Evolutionary conservation across 768 basidiomycete genomes (phyloP).

Genomic region (Xerocomellus intermedius): DNA sequence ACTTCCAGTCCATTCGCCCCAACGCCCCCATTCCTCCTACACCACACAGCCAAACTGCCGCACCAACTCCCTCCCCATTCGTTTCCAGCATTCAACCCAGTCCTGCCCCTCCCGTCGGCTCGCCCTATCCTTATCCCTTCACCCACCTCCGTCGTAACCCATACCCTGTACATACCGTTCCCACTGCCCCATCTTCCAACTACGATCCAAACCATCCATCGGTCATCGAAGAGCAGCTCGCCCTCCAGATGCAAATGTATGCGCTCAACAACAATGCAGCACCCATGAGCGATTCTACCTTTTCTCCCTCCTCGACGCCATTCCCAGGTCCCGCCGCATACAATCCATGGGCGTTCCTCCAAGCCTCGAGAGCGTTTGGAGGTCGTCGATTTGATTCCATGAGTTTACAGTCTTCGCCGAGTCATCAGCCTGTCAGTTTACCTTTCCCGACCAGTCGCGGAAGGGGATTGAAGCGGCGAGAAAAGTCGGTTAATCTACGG

Average conservation of each 20-base stretch:
- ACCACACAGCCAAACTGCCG: constrained; percentile 70
- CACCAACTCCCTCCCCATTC: constrained; percentile 70
- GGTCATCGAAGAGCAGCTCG: constrained; percentile 66
- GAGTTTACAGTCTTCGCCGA: constrained; percentile 52
- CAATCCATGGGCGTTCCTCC: constrained; percentile 73
- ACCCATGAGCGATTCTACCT: constrained; percentile 64
- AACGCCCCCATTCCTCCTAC: constrained; percentile 80
- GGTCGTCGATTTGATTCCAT: constrained; percentile 45
- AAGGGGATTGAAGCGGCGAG: constrained; percentile 45
- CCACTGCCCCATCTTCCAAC: constrained; percentile 39
- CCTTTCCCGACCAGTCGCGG: constrained; percentile 51
- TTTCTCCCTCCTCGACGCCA: constrained; percentile 74
- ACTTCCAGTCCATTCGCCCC: constrained; percentile 60
- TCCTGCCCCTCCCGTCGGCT: constrained; percentile 59
- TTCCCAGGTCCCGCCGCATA: constrained; percentile 57
- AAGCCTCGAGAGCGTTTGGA: constrained; percentile 50
- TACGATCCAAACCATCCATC: constrained; percentile 45
- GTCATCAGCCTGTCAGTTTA: constrained; percentile 37
- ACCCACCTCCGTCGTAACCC: constrained; percentile 62
- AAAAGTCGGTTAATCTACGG: constrained; percentile 38
- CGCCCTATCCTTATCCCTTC: constrained; percentile 80
- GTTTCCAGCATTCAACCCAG: constrained; percentile 53
- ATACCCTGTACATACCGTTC: constrained; percentile 39
- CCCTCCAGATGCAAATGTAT: constrained; percentile 75
- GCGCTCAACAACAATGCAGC: constrained; percentile 64